A percentile compares a stretch with the other conserved stretches of the same genome.
These are phyloP conservation scores for Trypanosoma avium DNA, from an alignment of 208 protist genomes.

Conservation along the genomic window DNA sequence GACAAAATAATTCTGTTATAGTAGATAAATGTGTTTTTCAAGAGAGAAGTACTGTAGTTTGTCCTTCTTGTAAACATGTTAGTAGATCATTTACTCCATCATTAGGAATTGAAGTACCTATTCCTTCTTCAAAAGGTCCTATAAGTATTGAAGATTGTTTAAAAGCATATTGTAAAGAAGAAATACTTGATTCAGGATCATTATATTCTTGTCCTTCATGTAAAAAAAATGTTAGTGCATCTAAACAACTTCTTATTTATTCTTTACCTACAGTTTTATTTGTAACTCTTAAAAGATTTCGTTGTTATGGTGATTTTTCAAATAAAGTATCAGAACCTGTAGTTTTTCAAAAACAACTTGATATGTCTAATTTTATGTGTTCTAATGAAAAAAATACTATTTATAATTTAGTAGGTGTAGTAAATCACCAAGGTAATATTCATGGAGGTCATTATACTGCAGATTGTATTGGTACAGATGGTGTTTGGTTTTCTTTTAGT, in stretches of 20 bases:
- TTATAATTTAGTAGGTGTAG: conserved; percentile 82
- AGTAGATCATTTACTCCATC: conserved; percentile 62
- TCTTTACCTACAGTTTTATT: conserved; percentile 75
- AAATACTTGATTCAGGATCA: conserved; percentile 64
- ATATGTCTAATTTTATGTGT: conserved; percentile 73
- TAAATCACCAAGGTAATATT: conserved; percentile 91
- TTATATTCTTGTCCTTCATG: conserved; percentile 72
- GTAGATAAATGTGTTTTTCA: conserved; percentile 84
- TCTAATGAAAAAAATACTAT: conserved; percentile 38
- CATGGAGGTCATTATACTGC: conserved; percentile 93
- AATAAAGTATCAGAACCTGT: conserved; percentile 71
- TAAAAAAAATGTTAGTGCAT: conserved; percentile 61
- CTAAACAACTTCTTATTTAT: conserved; percentile 80
- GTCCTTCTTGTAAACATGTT: conserved; percentile 55
- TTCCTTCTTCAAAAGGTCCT: conserved; percentile 27
- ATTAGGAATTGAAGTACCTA: conserved; percentile 76
- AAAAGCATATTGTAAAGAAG: conserved; percentile 65
- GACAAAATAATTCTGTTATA: conserved; percentile 93
- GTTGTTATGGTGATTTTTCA: conserved; percentile 67
- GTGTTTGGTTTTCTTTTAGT: conserved; percentile 82
- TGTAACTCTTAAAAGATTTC: conserved; percentile 88
- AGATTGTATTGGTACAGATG: conserved; percentile 51
- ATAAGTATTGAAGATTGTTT: conserved; percentile 79
- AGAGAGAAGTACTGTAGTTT: conserved; percentile 69
- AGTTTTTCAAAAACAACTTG: conserved; percentile 62